Evolutionary conservation across 768 basidiomycete genomes (phyloP).

Genomic region (Pholiota microspora): DNA sequence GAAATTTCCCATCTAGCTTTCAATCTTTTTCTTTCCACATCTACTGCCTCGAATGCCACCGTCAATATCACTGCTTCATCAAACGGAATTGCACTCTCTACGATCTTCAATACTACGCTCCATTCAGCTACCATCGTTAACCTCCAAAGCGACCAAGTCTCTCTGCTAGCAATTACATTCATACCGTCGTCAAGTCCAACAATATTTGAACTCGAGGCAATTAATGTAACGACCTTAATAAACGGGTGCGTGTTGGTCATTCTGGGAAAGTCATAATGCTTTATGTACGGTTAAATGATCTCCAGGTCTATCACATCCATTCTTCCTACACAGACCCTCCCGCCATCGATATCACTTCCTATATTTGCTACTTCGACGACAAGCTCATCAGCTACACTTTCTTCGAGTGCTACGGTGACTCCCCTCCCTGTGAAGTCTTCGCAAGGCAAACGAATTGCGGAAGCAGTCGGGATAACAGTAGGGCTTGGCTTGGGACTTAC

Average conservation of each 20-base stretch:
- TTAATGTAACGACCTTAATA: slow-evolving; percentile 9
- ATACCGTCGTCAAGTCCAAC: slow-evolving; percentile 17
- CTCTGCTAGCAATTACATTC: slow-evolving; percentile 37
- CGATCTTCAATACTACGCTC: slow-evolving; percentile 39
- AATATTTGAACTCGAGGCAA: slow-evolving; percentile 16
- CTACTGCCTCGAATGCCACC: slow-evolving; percentile 45
- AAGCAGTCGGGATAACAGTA: slow-evolving; percentile 33
- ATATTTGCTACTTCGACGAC: slow-evolving; percentile 24
- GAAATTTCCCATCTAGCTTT: slow-evolving; percentile 38
- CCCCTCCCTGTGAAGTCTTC: slow-evolving; percentile 9
- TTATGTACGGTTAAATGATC: background rate
- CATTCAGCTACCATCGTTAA: slow-evolving; percentile 36
- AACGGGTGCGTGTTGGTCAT: slow-evolving; percentile 1
- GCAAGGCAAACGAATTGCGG: slow-evolving; percentile 23
- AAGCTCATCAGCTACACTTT: slow-evolving; percentile 6
- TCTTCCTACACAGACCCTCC: slow-evolving; percentile 26
- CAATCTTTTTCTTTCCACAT: slow-evolving; percentile 40
- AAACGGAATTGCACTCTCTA: slow-evolving; percentile 28
- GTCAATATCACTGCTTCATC: slow-evolving; percentile 51
- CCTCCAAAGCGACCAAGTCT: slow-evolving; percentile 36
- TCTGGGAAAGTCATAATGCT: background rate
- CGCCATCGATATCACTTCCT: slow-evolving; percentile 33
- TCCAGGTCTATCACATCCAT: slow-evolving; percentile 17
- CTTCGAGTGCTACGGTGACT: slow-evolving; percentile 8
- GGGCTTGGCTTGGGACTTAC: slow-evolving; percentile 33